Base-by-base conservation (phyloP, 169 alveolate species). In the Fabrea salina region DNA sequence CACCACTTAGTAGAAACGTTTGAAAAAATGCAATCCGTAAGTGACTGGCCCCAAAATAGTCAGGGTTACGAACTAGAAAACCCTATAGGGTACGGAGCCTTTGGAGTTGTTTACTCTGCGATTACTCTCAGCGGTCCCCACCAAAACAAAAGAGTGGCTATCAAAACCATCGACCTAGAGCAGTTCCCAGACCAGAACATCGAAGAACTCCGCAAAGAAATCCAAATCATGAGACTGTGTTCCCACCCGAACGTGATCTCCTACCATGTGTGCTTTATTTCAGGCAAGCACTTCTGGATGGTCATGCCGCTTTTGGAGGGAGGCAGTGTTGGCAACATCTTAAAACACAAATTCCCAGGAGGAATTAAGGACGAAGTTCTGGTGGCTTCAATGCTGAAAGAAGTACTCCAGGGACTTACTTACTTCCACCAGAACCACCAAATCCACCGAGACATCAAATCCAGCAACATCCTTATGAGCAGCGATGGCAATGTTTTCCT, bases 371-470 rank as follows among this genome's bases (percentile, higher is more conserved):
- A 68, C 11, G 78, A 68, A 68, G 39, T 68, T n/a, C n/a, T 11
- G 1, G 11, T 74, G 30, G 50, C 58, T 11, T 37, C 16, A 22
- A 53, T 74, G 3, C 22, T 43, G 13, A 74, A 54, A 54, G 72
- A 74, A 43, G 22, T 74, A 27, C 37, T 74, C 4, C 33, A 53
- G n/a, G 81, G 64, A 6, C 86, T 94, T 30, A 75, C 83, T 27
- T 92, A 85, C 79, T 78, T 91, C 40, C 96, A 90, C 75, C 77
- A 75, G 39, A 85, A 90, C 64, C 75, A 75, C 51, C 82, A 90
- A 43, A 86, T 94, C n/a, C 97, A 94, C 79, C 86, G 97, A 77
- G 97, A 94, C 74, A 85, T 94, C 35, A 94, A 92, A 84, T 72
- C 85, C 54, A 77, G 77, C 41, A 94, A 94, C 75, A 90, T 94